phyloP scores from a whole-genome alignment of 2,329 filamentous ascomycete genomes.

The Trichoderma koningii region DNA sequence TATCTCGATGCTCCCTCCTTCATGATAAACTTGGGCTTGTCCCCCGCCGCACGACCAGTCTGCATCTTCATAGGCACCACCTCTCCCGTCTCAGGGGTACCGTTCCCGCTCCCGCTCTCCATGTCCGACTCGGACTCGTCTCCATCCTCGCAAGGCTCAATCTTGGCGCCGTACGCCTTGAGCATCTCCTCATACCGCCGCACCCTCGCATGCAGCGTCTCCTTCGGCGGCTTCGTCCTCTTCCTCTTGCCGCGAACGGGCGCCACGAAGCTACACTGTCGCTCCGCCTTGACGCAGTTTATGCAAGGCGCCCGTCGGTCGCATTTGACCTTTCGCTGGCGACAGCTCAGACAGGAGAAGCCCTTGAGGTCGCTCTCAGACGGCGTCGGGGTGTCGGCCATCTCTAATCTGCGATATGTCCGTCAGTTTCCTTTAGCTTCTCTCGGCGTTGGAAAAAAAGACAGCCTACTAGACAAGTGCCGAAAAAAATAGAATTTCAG shows the following conservation, averaged over 20 bases:
- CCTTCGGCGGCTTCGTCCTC: conserved; percentile 8
- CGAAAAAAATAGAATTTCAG: background rate
- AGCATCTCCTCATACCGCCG: conserved; percentile 18
- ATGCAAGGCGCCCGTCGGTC: conserved; percentile 4
- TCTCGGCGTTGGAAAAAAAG: background rate
- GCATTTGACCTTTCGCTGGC: conserved; percentile 16
- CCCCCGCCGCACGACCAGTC: background rate
- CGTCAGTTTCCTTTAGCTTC: background rate
- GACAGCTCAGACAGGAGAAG: conserved; percentile 17
- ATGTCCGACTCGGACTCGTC: background rate
- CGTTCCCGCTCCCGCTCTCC: background rate
- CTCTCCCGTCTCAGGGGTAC: background rate
- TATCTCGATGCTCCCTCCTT: conserved; percentile 18
- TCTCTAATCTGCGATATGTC: background rate
- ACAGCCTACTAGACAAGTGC: background rate
- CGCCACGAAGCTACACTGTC: conserved; percentile 1
- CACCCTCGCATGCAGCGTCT: conserved; percentile 16
- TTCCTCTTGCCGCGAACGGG: conserved; percentile 12
- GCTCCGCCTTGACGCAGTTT: conserved; percentile 6
- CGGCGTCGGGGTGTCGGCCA: background rate
- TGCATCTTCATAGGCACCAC: background rate
- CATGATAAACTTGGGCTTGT: conserved; percentile 12
- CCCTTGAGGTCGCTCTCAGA: background rate
- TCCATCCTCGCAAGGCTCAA: conserved; percentile 1
- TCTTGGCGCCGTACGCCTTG: conserved; percentile 8